Base-by-base conservation (phyloP, 305 asterid genomes). In the Ajuga reptans region DNA sequence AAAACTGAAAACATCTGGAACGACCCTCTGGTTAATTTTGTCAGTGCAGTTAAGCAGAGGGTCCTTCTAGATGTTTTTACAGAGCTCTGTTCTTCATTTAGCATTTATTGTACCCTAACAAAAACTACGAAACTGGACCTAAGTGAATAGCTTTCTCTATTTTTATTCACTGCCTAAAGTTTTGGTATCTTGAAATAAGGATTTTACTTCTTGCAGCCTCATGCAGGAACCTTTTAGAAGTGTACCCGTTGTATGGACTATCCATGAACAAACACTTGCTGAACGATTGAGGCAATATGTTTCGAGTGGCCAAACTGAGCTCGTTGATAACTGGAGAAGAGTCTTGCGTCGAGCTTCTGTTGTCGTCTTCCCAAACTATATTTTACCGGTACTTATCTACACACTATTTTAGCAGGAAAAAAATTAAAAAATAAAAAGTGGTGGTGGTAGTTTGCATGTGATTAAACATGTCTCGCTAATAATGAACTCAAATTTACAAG, bases 171-270 rank as follows among this genome's bases (percentile, higher is more conserved):
- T 31, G 36, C 3, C 36, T 31, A 31, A 3, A 1, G 4, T 31
- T 5, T 27, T 3, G 31, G 31, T 27, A 27, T 27, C 31, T 27
- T 31, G 45, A 73, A 76, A 67, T 66, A 75, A 77, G 76, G 36
- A 27, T 49, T 37, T 60, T 50, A 51, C 49, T 75, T 77, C 66
- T 73, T 77, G 75, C 92, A 92, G 98, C 75, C 88, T 92, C 67
- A 81, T 84, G 95, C 96, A 84, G 94, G 98, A 88, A 60, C 98
- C 98, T 56, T 92, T 90, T 77, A 84, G 66, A 79, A 76, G 77
- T 64, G 81, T 88, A 64, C 95, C 96, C 56, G 75, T 92, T 58
- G 77, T 92, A 75, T 92, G 98, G 98, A 88, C 94, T 34, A 80
- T 92, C 72, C 92, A 90, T 51, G 98, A 92, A 81, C 77, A 82